Percentiles rank a stretch among this genome's conserved stretches.
Evolutionary conservation across 2,329 filamentous ascomycete species (phyloP).

Genomic region (Hymenoscyphus salicellus): DNA sequence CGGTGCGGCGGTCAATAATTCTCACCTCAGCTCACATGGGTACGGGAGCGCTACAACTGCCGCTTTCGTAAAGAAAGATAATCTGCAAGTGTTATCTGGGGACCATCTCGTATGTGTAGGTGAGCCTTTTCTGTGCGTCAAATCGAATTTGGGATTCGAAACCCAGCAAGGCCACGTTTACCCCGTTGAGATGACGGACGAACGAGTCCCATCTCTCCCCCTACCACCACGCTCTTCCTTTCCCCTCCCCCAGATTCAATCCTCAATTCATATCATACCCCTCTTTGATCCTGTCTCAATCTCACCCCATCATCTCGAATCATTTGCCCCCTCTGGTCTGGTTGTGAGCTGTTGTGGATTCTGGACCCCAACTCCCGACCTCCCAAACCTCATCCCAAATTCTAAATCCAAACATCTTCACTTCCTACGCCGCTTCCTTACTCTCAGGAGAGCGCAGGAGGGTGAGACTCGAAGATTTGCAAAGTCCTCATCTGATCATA

Average conservation of each 20-base stretch:
- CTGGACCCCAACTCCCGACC: not conserved
- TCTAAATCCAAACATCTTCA: conserved; percentile 5
- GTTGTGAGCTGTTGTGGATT: not conserved
- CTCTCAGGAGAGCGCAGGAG: not conserved
- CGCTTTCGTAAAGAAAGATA: not conserved
- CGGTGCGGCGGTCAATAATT: conserved; percentile 2
- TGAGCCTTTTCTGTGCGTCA: not conserved
- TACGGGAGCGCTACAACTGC: conserved; percentile 1
- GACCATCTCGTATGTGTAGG: not conserved
- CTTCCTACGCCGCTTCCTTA: conserved; percentile 1
- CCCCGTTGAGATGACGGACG: not conserved
- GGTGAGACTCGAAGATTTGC: not conserved
- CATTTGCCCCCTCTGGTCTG: not conserved
- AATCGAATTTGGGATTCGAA: not conserved
- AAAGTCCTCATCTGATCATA: conserved; percentile 1
- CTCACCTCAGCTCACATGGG: conserved; percentile 4
- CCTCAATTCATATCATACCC: too few species aligned
- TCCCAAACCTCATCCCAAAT: not conserved
- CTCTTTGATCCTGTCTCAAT: conserved; percentile 2
- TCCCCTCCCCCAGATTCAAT: conserved; percentile 5
- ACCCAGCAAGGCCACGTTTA: conserved; percentile 5
- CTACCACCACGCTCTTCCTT: conserved; percentile 4
- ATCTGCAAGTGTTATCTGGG: not conserved
- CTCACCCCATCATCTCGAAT: conserved; percentile 1
- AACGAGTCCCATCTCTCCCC: not conserved